Evolutionary conservation across 768 basidiomycete genomes (phyloP).

Genomic region (Tulasnella sp.): DNA sequence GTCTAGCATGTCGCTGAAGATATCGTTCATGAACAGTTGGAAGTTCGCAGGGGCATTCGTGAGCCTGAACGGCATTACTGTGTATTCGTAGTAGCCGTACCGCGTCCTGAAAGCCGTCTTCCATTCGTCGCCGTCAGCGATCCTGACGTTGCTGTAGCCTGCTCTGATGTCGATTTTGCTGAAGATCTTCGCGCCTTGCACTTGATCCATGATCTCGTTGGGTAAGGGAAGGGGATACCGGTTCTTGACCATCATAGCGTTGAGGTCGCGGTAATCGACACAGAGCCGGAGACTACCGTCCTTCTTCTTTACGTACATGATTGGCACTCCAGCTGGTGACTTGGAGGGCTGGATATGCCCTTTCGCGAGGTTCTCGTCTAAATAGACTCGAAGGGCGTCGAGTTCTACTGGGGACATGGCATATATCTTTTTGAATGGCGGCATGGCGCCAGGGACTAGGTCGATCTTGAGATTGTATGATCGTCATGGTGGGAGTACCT

Average conservation of each 20-base stretch:
- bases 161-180: slow-evolving; percentile 2
- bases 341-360: background rate
- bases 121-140: slow-evolving; percentile 15
- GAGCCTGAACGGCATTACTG: slow-evolving; percentile 22
- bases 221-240: background rate
- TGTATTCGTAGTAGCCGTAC: slow-evolving; percentile 18
- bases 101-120: slow-evolving; percentile 13
- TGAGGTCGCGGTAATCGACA: background rate
- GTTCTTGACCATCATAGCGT: slow-evolving; percentile 1
- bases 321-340: background rate
- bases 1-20: slow-evolving; percentile 18
- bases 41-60: slow-evolving; percentile 5
- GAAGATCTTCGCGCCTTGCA: background rate
- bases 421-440: background rate
- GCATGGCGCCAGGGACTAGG: background rate
- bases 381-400: background rate
- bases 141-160: slow-evolving; percentile 4
- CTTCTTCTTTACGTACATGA: background rate
- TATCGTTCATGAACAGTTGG: slow-evolving; percentile 18
- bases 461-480: background rate
- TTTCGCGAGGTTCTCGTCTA: background rate
- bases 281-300: background rate
- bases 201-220: background rate
- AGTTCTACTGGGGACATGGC: background rate
- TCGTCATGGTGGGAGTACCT: background rate